phyloP scores from a whole-genome alignment of 345 rosid genomes.

The Eutrema yunnanense region DNA sequence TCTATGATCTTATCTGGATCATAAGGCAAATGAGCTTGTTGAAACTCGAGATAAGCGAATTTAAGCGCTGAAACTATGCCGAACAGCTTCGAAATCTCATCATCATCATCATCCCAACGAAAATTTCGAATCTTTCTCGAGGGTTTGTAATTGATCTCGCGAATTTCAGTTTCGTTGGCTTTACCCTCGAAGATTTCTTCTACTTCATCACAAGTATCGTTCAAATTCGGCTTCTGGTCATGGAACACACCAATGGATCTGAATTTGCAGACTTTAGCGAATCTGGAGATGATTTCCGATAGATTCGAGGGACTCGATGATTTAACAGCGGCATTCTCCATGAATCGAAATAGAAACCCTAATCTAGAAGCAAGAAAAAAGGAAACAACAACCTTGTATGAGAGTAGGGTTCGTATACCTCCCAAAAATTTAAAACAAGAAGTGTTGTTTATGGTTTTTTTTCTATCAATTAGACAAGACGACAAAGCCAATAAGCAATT shows the following conservation, averaged over 20 bases:
- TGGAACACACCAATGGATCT: conserved; percentile 57
- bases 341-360: conserved; percentile 16
- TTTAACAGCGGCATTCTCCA: conserved; percentile 39
- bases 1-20: conserved; percentile 48
- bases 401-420: background rate
- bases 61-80: conserved; percentile 42
- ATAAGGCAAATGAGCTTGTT: conserved; percentile 56
- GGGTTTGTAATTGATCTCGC: conserved; percentile 5
- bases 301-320: conserved; percentile 36
- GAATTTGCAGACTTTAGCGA: conserved; percentile 51
- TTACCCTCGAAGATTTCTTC: conserved; percentile 12
- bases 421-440: background rate
- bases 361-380: background rate
- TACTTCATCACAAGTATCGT: conserved; percentile 23
- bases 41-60: conserved; percentile 49
- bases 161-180: conserved; percentile 25
- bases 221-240: conserved; percentile 21
- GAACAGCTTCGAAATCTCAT: conserved; percentile 40
- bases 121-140: conserved; percentile 14
- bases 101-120: conserved; percentile 16
- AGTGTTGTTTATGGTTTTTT: background rate
- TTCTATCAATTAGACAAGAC: background rate
- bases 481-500: background rate
- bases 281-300: conserved; percentile 47
- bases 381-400: background rate